Evolutionary conservation across 768 basidiomycete species (phyloP).

Genomic region (Filobasidium wieringae): DNA sequence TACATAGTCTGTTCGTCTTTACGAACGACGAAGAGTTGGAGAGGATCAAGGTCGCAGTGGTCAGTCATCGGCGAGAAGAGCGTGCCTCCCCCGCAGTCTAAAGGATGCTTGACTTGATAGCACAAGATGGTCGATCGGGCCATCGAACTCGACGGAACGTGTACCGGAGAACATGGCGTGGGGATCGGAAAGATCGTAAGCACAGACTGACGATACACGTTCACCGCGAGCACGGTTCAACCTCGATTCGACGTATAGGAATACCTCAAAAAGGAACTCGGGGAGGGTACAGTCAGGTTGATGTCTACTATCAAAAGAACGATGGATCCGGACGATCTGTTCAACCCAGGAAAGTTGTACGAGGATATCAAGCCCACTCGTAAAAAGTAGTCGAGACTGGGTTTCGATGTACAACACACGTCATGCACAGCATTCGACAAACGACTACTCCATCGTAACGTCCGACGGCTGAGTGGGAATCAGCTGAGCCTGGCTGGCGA

Average conservation of each 20-base stretch:
- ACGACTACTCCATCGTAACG: no score
- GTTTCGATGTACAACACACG: no score
- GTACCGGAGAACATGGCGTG: slow-evolving; percentile 66
- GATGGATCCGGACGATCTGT: slow-evolving; percentile 7
- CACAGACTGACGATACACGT: background rate
- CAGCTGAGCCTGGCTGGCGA: slow-evolving; percentile 1
- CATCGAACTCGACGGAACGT: slow-evolving; percentile 41
- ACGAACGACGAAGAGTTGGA: background rate
- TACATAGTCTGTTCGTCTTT: background rate
- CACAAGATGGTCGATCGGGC: slow-evolving; percentile 40
- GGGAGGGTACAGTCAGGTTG: slow-evolving; percentile 63
- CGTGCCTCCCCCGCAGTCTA: background rate
- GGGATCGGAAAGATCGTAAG: slow-evolving; percentile 62
- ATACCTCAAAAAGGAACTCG: slow-evolving; percentile 70
- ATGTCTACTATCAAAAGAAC: slow-evolving; percentile 76
- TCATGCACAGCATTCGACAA: no score
- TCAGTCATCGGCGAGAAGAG: no score
- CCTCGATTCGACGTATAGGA: slow-evolving; percentile 30
- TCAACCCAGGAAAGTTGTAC: slow-evolving; percentile 10
- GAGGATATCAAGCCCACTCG: background rate
- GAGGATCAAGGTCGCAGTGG: background rate
- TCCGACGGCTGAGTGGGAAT: no score
- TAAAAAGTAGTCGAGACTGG: no score
- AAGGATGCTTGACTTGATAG: slow-evolving; percentile 15
- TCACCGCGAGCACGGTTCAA: background rate